phyloP scores from a whole-genome alignment of 108 stramenopile species.

The Stephanodiscus triporus region DNA sequence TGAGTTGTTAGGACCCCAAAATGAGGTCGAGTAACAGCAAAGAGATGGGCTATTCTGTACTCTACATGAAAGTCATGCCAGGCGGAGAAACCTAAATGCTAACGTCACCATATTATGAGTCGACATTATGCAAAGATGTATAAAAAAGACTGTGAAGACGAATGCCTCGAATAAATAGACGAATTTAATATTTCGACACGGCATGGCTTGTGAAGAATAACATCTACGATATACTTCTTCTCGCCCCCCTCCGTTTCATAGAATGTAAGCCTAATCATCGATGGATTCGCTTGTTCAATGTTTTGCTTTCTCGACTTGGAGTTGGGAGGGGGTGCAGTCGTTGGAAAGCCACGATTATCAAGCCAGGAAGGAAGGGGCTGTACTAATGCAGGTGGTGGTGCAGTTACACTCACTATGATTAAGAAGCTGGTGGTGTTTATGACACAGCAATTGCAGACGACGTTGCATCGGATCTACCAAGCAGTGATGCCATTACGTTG shows the following conservation, averaged over 20 bases:
- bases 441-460: slow-evolving; percentile 47
- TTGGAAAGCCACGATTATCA: neutral
- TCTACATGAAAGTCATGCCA: neutral
- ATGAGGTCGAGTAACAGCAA: neutral
- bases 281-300: neutral
- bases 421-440: slow-evolving; percentile 24
- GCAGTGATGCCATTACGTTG: slow-evolving; percentile 22
- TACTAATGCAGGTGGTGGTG: neutral
- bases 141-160: neutral
- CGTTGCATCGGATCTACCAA: slow-evolving; percentile 38
- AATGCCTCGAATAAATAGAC: too few relatives aligned
- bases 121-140: neutral
- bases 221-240: neutral
- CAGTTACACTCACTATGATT: neutral
- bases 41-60: neutral
- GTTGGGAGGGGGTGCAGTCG: neutral
- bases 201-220: neutral
- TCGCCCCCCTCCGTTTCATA: too few relatives aligned
- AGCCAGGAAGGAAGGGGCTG: neutral
- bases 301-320: slow-evolving; percentile 1
- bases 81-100: neutral
- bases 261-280: neutral
- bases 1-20: neutral
- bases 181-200: too few relatives aligned
- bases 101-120: neutral